These are phyloP conservation scores for Cutaneotrichosporon curvatum DNA, from an alignment of 1,284 basidiomycete genomes.

Conservation along the genomic window DNA sequence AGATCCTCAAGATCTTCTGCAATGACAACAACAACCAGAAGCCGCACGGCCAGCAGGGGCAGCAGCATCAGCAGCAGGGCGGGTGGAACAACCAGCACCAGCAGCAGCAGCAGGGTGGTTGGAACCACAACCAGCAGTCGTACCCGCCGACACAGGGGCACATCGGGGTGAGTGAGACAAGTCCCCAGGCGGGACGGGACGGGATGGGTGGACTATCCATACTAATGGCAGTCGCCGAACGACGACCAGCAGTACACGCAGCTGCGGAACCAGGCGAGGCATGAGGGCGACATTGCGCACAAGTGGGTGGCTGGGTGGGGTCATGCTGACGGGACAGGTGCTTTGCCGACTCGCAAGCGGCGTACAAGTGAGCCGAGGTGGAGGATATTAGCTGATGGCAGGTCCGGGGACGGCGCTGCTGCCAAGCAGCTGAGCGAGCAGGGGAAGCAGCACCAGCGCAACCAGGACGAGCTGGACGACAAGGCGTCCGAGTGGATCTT, in stretches of 20 bases:
- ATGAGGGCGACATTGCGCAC: conserved; percentile 55
- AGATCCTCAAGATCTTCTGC: conserved; percentile 26
- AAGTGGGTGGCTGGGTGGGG: conserved; percentile 16
- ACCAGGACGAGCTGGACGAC: conserved; percentile 74
- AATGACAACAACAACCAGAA: conserved; percentile 14
- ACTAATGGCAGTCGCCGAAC: neutral
- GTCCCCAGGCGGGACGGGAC: too few relatives aligned
- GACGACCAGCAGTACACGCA: conserved; percentile 53
- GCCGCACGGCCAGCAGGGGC: conserved; percentile 16
- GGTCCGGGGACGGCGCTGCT: conserved; percentile 61
- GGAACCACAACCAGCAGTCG: too few relatives aligned
- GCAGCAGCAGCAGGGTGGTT: conserved; percentile 1
- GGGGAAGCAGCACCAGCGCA: conserved; percentile 71
- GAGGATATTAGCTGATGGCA: conserved; percentile 4
- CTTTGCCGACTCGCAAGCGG: conserved; percentile 40
- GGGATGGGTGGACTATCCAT: too few relatives aligned
- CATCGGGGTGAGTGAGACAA: neutral
- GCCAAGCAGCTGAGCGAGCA: conserved; percentile 79
- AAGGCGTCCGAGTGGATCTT: conserved; percentile 89
- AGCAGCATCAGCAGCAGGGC: conserved; percentile 19
- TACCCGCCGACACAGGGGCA: neutral
- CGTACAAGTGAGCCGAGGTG: conserved; percentile 31
- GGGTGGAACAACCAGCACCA: conserved; percentile 5
- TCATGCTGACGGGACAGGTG: conserved; percentile 19
- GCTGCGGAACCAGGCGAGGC: conserved; percentile 64